These are phyloP conservation scores for Auricularia sp. DNA, from an alignment of 768 basidiomycete species.

Conservation along the genomic window DNA sequence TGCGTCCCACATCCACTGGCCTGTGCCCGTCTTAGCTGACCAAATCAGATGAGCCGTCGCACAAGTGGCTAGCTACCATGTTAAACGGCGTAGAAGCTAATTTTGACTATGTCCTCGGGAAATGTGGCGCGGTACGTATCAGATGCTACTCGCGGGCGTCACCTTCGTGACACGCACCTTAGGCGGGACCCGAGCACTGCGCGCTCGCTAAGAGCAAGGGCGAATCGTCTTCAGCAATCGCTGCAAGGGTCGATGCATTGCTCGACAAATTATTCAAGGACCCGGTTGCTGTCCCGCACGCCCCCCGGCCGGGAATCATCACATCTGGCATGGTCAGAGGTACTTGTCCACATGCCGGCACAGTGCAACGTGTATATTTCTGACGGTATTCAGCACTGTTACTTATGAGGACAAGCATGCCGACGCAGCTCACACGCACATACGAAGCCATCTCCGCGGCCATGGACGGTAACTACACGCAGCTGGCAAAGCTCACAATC, in stretches of 20 bases:
- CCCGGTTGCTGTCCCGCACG: background rate
- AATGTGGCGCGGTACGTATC: conserved; percentile 8
- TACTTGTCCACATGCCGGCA: background rate
- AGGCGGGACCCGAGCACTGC: conserved; percentile 8
- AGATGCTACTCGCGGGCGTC: background rate
- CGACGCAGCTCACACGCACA: conserved; percentile 1
- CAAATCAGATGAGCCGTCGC: background rate
- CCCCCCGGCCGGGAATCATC: conserved; percentile 2
- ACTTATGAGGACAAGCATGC: background rate
- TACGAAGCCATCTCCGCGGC: conserved; percentile 5
- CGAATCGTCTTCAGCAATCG: conserved; percentile 3
- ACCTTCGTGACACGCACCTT: background rate
- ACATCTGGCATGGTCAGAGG: conserved; percentile 7
- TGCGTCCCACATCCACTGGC: conserved; percentile 1
- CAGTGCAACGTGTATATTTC: background rate
- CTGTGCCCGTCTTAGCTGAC: background rate
- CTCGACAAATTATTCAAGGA: conserved; percentile 7
- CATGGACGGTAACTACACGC: conserved; percentile 7
- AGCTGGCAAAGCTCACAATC: background rate
- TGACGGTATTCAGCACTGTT: conserved; percentile 4
- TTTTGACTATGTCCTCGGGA: conserved; percentile 7
- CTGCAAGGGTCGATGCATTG: conserved; percentile 7
- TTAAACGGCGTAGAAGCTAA: conserved; percentile 6
- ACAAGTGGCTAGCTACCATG: conserved; percentile 7
- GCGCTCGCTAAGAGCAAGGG: conserved; percentile 4